Percentiles rank a stretch among this genome's conserved stretches.
These are phyloP conservation scores for Ziziphus jujuba DNA, from an alignment of 306 rosid species.

Conservation along the genomic window DNA sequence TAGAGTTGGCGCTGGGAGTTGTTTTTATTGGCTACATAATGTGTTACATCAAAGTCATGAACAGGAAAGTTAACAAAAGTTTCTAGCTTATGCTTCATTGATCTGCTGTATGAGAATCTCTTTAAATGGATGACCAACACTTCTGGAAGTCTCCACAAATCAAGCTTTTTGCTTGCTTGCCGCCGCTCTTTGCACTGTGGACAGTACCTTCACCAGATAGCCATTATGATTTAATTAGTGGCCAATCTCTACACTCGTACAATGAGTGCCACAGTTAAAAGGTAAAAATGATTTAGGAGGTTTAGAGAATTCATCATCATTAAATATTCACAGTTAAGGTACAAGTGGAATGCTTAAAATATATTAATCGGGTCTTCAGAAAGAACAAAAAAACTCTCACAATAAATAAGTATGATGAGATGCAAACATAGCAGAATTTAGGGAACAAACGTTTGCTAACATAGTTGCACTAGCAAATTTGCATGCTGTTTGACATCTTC, in stretches of 20 bases:
- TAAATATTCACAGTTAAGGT: too few species aligned
- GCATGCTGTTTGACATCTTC: too few species aligned
- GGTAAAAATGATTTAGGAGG: too few species aligned
- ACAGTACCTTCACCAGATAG: slow-evolving; percentile 67
- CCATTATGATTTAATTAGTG: slow-evolving; percentile 8
- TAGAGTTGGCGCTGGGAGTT: slow-evolving; percentile 71
- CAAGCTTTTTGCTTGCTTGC: slow-evolving; percentile 98
- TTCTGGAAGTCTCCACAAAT: slow-evolving; percentile 97
- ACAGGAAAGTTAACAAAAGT: slow-evolving; percentile 91
- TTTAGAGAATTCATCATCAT: too few species aligned
- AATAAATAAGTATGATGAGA: too few species aligned
- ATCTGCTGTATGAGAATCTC: slow-evolving; percentile 97
- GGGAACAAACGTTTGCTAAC: too few species aligned
- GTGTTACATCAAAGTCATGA: slow-evolving; percentile 87
- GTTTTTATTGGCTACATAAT: slow-evolving; percentile 86
- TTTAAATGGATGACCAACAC: slow-evolving; percentile 93
- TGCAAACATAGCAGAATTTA: too few species aligned
- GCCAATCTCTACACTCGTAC: neutral
- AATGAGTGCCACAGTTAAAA: too few species aligned
- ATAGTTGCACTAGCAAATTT: too few species aligned
- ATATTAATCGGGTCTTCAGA: too few species aligned
- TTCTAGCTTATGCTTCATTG: slow-evolving; percentile 97
- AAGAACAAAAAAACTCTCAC: too few species aligned
- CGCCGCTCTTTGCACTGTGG: slow-evolving; percentile 91
- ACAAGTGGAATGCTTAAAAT: too few species aligned